These are phyloP conservation scores for Candida sanyiensis DNA, from an alignment of 805 yeast species.

Conservation along the genomic window DNA sequence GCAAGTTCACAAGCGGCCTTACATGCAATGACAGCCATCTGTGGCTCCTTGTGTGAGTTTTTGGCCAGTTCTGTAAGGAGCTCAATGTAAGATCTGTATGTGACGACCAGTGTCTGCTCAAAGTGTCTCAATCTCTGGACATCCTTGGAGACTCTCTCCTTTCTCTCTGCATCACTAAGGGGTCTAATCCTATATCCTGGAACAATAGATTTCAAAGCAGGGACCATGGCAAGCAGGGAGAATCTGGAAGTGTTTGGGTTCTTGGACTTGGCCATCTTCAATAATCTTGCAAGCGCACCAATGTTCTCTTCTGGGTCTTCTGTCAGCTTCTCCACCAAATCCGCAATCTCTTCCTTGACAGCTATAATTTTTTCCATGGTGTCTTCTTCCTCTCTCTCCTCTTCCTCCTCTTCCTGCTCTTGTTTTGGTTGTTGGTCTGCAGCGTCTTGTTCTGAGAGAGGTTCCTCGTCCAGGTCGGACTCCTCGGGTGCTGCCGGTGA, in stretches of 20 bases:
- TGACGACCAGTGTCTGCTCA: slow-evolving; percentile 70
- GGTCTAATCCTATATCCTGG: slow-evolving; percentile 88
- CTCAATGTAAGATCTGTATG: slow-evolving; percentile 65
- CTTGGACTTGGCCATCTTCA: slow-evolving; percentile 64
- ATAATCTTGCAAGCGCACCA: slow-evolving; percentile 53
- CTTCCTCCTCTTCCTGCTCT: slow-evolving; percentile 21
- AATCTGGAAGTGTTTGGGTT: slow-evolving; percentile 63
- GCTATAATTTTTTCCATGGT: slow-evolving; percentile 50
- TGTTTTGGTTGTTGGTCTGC: slow-evolving; percentile 15
- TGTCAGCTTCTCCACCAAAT: slow-evolving; percentile 64
- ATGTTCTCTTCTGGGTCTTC: slow-evolving; percentile 90
- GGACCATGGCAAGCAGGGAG: slow-evolving; percentile 71
- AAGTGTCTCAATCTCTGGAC: slow-evolving; percentile 70
- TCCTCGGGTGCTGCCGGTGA: too few relatives aligned
- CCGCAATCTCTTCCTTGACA: slow-evolving; percentile 80
- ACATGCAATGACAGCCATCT: slow-evolving; percentile 53
- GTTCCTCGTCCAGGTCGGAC: slow-evolving; percentile 12
- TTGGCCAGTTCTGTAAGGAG: slow-evolving; percentile 40
- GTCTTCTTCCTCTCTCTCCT: slow-evolving; percentile 34
- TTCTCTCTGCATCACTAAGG: slow-evolving; percentile 70
- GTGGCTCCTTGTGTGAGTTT: slow-evolving; percentile 31
- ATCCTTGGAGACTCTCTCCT: slow-evolving; percentile 79
- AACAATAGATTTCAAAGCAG: slow-evolving; percentile 77
- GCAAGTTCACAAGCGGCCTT: slow-evolving; percentile 77
- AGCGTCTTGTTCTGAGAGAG: neutral